These are phyloP conservation scores for Backusella liffmaniae DNA, from an alignment of 192 early-diverging fungal genomes.

Conservation along the genomic window DNA sequence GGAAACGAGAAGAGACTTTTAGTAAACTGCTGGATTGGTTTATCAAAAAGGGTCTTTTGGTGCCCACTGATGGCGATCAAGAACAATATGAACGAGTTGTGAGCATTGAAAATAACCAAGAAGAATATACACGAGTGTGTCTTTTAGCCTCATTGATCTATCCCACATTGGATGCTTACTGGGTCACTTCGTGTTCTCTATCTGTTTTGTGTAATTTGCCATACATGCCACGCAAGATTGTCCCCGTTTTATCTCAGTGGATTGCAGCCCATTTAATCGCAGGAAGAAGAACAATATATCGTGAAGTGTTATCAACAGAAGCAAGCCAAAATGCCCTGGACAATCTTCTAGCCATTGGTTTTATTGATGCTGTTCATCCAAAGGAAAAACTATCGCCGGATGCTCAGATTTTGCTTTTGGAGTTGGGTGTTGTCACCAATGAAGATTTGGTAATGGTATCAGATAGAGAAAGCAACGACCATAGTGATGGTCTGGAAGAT, in stretches of 20 bases:
- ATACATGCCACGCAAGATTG: conserved; percentile 40
- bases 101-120: conserved; percentile 12
- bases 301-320: conserved; percentile 41
- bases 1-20: conserved; percentile 34
- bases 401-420: conserved; percentile 35
- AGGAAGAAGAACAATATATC: conserved; percentile 36
- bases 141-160: conserved; percentile 39
- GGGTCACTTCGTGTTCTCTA: conserved; percentile 42
- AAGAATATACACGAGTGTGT: conserved; percentile 28
- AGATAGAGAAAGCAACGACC: background rate
- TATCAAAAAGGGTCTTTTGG: conserved; percentile 13
- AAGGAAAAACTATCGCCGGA: conserved; percentile 35
- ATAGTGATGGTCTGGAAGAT: background rate
- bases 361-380: conserved; percentile 36
- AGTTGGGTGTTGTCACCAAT: conserved; percentile 33
- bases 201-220: conserved; percentile 38
- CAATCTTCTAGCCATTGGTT: conserved; percentile 32
- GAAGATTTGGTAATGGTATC: conserved; percentile 38
- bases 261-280: conserved; percentile 41
- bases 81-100: conserved; percentile 3
- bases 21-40: conserved; percentile 17
- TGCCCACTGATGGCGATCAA: background rate
- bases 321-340: conserved; percentile 33
- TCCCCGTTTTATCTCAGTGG: conserved; percentile 39
- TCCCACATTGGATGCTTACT: conserved; percentile 37